These are phyloP conservation scores for Helianthus tuberosus DNA, from an alignment of 129 eudicot species.

Conservation along the genomic window DNA sequence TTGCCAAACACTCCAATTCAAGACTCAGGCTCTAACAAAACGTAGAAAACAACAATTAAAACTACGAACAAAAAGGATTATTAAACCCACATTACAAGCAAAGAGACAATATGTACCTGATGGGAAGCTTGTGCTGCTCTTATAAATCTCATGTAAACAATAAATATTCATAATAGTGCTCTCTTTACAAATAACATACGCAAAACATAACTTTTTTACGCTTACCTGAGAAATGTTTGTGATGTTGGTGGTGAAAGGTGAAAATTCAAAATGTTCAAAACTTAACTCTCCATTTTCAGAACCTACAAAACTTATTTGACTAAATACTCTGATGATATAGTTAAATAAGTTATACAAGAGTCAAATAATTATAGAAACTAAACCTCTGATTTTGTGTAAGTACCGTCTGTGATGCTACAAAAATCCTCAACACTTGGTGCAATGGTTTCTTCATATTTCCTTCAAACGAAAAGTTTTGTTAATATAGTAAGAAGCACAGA, in stretches of 20 bases:
- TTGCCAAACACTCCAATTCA: constrained; percentile 69
- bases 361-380: constrained; percentile 2
- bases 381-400: constrained; percentile 77
- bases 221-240: constrained; percentile 65
- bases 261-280: constrained; percentile 55
- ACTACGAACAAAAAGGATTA: constrained; percentile 4
- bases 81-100: not conserved
- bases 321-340: not conserved
- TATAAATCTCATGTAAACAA: constrained; percentile 59
- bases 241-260: constrained; percentile 64
- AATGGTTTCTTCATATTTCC: constrained; percentile 76
- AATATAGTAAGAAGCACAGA: not conserved
- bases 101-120: constrained; percentile 28
- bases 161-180: constrained; percentile 8
- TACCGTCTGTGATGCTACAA: constrained; percentile 72
- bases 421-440: constrained; percentile 72
- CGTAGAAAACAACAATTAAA: constrained; percentile 10
- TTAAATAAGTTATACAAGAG: not conserved
- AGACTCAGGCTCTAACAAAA: constrained; percentile 42
- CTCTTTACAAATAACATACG: not conserved
- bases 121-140: constrained; percentile 71
- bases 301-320: constrained; percentile 50
- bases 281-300: constrained; percentile 62
- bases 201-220: not conserved
- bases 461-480: constrained; percentile 26